Conservation (phyloP, 2,329 filamentous ascomycete species). For the Trichoderma polysporum region DNA sequence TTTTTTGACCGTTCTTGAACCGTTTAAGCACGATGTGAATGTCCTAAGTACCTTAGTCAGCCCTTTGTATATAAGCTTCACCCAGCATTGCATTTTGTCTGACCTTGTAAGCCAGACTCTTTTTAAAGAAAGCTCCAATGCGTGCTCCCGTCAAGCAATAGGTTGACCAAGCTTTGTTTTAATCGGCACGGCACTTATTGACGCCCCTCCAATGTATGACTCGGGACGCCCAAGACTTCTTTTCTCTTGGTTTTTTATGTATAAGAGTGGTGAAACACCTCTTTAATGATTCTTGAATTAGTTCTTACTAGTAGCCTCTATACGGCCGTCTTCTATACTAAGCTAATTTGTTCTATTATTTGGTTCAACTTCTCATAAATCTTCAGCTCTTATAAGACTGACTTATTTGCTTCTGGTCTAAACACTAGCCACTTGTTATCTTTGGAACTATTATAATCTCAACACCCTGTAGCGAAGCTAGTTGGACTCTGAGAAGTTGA, state of each 20-base stretch:
- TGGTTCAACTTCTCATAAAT: background rate
- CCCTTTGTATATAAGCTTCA: no score
- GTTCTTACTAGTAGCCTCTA: background rate
- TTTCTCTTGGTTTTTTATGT: background rate
- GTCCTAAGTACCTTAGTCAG: no score
- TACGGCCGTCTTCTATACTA: background rate
- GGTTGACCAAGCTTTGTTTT: no score
- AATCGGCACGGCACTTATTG: no score
- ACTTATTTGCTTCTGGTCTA: background rate
- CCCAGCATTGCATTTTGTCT: no score
- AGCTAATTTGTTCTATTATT: background rate
- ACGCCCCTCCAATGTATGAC: no score
- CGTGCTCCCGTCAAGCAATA: no score
- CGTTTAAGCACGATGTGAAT: no score
- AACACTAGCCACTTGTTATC: no score
- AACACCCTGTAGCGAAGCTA: background rate
- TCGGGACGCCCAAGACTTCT: background rate
- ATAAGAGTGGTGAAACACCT: background rate
- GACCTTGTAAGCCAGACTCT: no score
- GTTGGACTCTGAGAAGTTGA: background rate
- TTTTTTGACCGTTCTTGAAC: no score
- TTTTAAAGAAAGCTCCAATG: no score
- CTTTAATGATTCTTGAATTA: background rate
- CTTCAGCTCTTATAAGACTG: background rate
- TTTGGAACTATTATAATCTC: background rate